Evolutionary conservation across 495 filamentous ascomycete genomes (phyloP), one percentile per base, ranked within the genome.

Genomic region (Xylaria venustula): DNA sequence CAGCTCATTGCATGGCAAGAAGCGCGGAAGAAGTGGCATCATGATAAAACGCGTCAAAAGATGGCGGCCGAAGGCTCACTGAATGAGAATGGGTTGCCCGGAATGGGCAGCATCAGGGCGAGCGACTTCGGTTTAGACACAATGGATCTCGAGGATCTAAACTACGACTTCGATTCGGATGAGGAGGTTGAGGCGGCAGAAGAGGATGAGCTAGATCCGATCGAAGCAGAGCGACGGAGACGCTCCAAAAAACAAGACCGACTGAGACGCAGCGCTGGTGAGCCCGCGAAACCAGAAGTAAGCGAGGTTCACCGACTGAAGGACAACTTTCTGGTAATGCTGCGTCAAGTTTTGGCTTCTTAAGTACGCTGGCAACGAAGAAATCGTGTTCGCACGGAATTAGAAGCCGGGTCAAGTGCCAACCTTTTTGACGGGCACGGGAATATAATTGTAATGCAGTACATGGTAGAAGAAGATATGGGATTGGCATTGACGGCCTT

Each of bases 21-120:
- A 71, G 90, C 89, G 56, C 81, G 95, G 46, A 97, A 98, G 79
- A 89, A 90, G 70, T 98, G 94, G 94, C 94, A 98, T 66, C 84
- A 95, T 58, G 91, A 95, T 72, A 98, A 98, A 79, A 98, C 94
- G 7, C 79, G 93, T 58, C 94, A 97, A 77, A 98, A 98, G 81
- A 98, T 98, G 94, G 94, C 94, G 4, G 90, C 90, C 15, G 90
- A 91, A 61, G 90, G 87, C 6, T 80, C 75, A 0, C 80, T 75
- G 22, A 65, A 54, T 22, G 70, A 74, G 28, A 47, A 60, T n/a
- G 66, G 67, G 17, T 78, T 77, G 7, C 86, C 83, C 19, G 75
- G 73, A 53, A 69, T 81, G 9, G 70, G 68, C 3, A 80, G 75
- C 20, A 93, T 96, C 75, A 83, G 76, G 62, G 83, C 83, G 36